Base-by-base conservation (phyloP, 768 basidiomycete genomes). In the Suillus weaverae region DNA sequence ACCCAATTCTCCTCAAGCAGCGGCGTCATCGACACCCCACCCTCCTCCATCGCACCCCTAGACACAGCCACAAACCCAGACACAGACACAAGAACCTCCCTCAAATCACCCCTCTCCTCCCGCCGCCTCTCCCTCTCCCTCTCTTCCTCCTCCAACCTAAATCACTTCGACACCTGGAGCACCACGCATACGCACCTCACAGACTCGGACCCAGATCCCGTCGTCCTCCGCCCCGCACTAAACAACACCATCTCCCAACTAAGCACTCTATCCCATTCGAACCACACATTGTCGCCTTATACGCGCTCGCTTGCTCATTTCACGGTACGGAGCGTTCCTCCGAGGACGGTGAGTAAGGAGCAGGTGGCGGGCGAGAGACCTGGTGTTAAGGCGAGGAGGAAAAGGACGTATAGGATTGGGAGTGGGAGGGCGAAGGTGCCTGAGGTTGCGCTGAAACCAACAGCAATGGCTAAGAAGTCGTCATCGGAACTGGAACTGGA, bases 221-320 rank as follows among this genome's bases (percentile, higher is more conserved):
- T 85, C 66, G 89, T 90, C 68, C 83, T 92, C 59, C 85, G 86
- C 16, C 89, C 90, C 0, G 78, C 84, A 0, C 74, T 84, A n/a
- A 90, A 88, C 77, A 88, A 89, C 67, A 88, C 89, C 6, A 83
- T 97, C 26, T 92, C 91, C 62, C 93, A 97, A 67, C 80, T 99
- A 11, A 90, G 93, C 20, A 92, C 91, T 4, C 86, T 99, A 54
- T 89, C 87, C 22, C 84, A 89, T 69, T 95, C 94, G 1, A 94
- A 97, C 71, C 97, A 97, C 72, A 99, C 97, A 0, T 80, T 99
- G 4, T 94, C 92, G 1, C 97, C 96, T 0, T 98, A 97, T 76
- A 97, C 96, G 7, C 87, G 94, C 62, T 89, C 90, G 16, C 82
- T 95, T 35, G 89, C 91, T 65, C 95, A 97, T 76, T 96, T 97